A percentile compares a stretch with the other conserved stretches of the same genome.
These are phyloP conservation scores for Lagenaria siceraria DNA, from an alignment of 306 rosid genomes.

Conservation along the genomic window DNA sequence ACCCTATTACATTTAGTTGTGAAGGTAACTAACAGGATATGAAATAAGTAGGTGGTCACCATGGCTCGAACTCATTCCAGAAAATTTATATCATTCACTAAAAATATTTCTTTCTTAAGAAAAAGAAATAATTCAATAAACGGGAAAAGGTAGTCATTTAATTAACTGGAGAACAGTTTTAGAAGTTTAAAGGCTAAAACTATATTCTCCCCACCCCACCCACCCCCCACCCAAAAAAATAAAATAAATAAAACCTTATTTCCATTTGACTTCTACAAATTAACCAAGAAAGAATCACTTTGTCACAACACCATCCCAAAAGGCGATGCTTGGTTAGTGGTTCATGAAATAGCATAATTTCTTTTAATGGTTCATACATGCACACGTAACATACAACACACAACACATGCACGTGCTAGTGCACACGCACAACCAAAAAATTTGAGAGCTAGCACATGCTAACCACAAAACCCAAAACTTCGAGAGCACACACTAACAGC, in stretches of 20 bases:
- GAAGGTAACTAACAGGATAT: too few relatives aligned
- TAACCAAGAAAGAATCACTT: neutral
- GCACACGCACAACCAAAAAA: too few relatives aligned
- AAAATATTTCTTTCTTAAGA: neutral
- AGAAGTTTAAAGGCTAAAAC: neutral
- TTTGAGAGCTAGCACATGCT: too few relatives aligned
- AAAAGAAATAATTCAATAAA: neutral
- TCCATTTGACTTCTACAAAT: neutral
- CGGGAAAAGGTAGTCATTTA: neutral
- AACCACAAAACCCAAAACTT: too few relatives aligned
- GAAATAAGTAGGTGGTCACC: too few relatives aligned
- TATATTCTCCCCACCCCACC: neutral
- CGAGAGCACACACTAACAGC: too few relatives aligned
- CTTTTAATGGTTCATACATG: too few relatives aligned
- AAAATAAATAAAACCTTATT: neutral
- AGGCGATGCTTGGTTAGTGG: neutral
- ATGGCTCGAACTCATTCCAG: too few relatives aligned
- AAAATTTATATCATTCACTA: neutral
- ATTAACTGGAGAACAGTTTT: neutral
- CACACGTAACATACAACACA: too few relatives aligned
- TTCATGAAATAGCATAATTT: neutral
- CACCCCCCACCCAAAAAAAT: neutral
- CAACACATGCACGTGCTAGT: too few relatives aligned
- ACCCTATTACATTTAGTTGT: neutral
- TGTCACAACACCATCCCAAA: neutral